Conservation (phyloP, 164 flowering plant species). For the Stephania japonica region DNA sequence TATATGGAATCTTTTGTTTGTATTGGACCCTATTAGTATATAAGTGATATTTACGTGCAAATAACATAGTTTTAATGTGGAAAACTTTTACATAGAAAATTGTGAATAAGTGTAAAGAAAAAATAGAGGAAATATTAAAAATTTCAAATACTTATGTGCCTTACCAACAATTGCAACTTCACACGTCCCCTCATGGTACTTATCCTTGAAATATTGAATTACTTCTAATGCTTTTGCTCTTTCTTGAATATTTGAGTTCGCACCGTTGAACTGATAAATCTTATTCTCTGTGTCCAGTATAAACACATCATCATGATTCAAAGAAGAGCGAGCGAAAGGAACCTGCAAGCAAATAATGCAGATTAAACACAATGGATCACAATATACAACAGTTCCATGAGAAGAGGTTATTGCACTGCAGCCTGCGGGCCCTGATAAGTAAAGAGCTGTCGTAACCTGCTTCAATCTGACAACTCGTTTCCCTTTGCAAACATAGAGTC, state of each 20-base stretch:
- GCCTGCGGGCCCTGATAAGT: neutral
- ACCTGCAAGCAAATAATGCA: slow-evolving; percentile 49
- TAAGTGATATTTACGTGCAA: neutral
- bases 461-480: slow-evolving; percentile 83
- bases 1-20: neutral
- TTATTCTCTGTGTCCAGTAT: slow-evolving; percentile 81
- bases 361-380: slow-evolving; percentile 10
- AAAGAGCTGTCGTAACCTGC: slow-evolving; percentile 50
- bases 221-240: slow-evolving; percentile 99
- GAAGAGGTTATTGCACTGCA: neutral
- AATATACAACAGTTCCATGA: neutral
- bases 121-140: neutral
- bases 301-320: slow-evolving; percentile 99
- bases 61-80: neutral
- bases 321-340: slow-evolving; percentile 85
- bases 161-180: slow-evolving; percentile 95
- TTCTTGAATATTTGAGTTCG: slow-evolving; percentile 96
- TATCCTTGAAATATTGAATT: slow-evolving; percentile 84
- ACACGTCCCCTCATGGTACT: slow-evolving; percentile 86
- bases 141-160: slow-evolving; percentile 13
- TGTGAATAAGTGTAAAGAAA: neutral
- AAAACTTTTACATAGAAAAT: neutral
- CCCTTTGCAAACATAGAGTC: slow-evolving; percentile 81
- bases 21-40: neutral
- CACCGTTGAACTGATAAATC: slow-evolving; percentile 98